phyloP scores from a whole-genome alignment of 1,284 basidiomycete genomes.

The Apiotrichum mycotoxinovorans region DNA sequence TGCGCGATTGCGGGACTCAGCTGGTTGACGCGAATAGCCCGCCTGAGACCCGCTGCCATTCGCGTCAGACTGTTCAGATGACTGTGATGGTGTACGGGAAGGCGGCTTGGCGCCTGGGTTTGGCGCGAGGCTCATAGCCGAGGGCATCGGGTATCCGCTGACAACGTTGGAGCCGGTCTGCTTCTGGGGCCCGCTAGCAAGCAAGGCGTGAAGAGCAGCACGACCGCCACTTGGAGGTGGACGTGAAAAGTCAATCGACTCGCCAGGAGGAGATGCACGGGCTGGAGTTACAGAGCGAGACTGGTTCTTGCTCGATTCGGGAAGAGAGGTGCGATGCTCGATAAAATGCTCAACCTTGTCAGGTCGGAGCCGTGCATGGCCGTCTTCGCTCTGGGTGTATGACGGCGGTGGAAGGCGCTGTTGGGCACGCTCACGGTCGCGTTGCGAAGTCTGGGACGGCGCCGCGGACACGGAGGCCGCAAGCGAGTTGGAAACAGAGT shows the following conservation, averaged over 20 bases:
- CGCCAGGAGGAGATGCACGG: background rate
- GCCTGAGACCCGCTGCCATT: background rate
- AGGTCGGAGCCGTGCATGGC: background rate
- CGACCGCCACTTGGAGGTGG: background rate
- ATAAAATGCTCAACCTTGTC: background rate
- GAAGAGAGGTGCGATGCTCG: constrained; percentile 1
- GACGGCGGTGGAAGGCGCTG: background rate
- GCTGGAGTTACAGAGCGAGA: background rate
- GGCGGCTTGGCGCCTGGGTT: background rate
- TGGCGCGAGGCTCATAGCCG: background rate
- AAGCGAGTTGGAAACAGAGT: background rate
- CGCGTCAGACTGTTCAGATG: background rate
- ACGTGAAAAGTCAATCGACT: constrained; percentile 11
- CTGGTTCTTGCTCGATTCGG: background rate
- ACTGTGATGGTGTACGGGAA: background rate
- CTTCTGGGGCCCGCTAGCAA: background rate
- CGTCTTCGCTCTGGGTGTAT: constrained; percentile 4
- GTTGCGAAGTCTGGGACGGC: background rate
- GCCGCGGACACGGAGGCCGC: background rate
- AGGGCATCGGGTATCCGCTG: background rate
- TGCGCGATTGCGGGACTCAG: background rate
- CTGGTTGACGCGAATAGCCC: background rate
- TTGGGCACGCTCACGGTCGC: too few species aligned
- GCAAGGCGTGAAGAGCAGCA: background rate
- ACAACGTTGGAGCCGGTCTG: background rate